A percentile compares a stretch with the other conserved stretches of the same genome.
These are phyloP conservation scores for Alternaria longipes DNA, from an alignment of 2,329 filamentous ascomycete genomes.

Conservation along the genomic window DNA sequence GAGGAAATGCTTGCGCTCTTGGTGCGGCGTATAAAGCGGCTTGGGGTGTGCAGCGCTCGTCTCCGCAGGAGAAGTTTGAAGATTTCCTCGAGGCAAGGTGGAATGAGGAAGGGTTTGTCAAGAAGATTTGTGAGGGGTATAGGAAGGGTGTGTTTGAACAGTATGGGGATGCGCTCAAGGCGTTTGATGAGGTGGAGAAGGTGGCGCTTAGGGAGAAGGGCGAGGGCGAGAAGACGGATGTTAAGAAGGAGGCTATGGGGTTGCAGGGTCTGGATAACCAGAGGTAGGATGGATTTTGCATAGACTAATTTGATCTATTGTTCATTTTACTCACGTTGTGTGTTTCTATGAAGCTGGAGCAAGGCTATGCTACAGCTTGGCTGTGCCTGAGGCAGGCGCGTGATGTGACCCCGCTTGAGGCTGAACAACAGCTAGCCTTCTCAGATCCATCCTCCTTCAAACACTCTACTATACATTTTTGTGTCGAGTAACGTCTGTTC, in stretches of 20 bases:
- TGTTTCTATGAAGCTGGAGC: not conserved
- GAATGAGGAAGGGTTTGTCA: slow-evolving; percentile 83
- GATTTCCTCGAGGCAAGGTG: slow-evolving; percentile 84
- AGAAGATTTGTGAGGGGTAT: slow-evolving; percentile 85
- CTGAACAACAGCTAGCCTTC: not conserved
- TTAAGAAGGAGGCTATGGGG: slow-evolving; percentile 8
- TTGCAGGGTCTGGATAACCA: slow-evolving; percentile 9
- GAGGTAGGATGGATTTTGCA: not conserved
- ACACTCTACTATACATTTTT: not conserved
- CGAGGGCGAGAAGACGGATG: slow-evolving; percentile 10
- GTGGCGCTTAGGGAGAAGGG: slow-evolving; percentile 19
- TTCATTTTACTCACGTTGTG: not conserved
- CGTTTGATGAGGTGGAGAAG: slow-evolving; percentile 60
- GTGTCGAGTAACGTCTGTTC: fast-evolving
- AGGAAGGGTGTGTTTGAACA: slow-evolving; percentile 74
- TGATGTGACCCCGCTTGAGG: not conserved
- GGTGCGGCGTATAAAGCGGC: slow-evolving; percentile 96
- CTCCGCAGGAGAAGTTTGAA: slow-evolving; percentile 77
- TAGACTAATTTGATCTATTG: not conserved
- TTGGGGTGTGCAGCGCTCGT: slow-evolving; percentile 80
- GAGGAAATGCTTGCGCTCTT: slow-evolving; percentile 92
- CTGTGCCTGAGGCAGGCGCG: not conserved
- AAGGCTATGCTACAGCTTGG: not conserved
- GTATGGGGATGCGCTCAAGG: slow-evolving; percentile 79
- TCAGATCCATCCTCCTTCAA: not conserved